Evolutionary conservation across 139 green algal genomes (phyloP).

Genomic region (Chlorella sp.): DNA sequence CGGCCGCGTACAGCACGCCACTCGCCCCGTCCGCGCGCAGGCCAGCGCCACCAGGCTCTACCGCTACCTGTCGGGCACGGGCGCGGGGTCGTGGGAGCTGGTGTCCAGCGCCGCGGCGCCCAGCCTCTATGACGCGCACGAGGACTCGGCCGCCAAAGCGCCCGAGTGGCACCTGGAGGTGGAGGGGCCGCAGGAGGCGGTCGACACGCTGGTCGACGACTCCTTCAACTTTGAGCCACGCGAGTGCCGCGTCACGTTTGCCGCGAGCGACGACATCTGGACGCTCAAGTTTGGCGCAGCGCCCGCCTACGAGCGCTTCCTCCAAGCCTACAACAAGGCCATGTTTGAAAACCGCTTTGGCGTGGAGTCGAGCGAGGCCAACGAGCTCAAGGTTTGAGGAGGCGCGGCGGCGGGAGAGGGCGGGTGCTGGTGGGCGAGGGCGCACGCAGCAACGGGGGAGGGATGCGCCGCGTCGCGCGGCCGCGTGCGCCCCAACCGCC

Average conservation of each 20-base stretch:
- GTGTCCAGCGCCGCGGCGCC: constrained; percentile 39
- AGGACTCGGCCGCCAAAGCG: constrained; percentile 50
- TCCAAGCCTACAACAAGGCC: constrained; percentile 50
- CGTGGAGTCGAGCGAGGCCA: constrained; percentile 54
- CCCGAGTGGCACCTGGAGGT: constrained; percentile 57
- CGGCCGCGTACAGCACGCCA: no score
- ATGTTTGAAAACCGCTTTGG: constrained; percentile 89
- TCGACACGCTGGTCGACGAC: constrained; percentile 45
- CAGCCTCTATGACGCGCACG: constrained; percentile 72
- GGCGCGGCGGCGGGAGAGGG: no score
- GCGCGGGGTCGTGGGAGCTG: constrained; percentile 58
- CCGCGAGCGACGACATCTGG: constrained; percentile 51
- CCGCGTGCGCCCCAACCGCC: neutral
- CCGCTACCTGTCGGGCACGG: constrained; percentile 50
- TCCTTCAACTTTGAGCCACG: constrained; percentile 38
- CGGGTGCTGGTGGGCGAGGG: no score
- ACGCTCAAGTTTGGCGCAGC: constrained; percentile 59
- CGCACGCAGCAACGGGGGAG: no score
- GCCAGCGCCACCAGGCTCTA: constrained; percentile 59
- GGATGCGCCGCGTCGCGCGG: constrained; percentile 10
- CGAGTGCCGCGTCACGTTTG: constrained; percentile 52
- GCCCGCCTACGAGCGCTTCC: constrained; percentile 49
- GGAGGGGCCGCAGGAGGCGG: constrained; percentile 31
- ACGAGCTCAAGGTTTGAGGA: constrained; percentile 37
- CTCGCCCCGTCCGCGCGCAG: no score